A percentile compares a stretch with the other conserved stretches of the same genome.
Conservation (phyloP, 2,329 filamentous ascomycete genomes). For the Trichoderma cornu-damae region DNA sequence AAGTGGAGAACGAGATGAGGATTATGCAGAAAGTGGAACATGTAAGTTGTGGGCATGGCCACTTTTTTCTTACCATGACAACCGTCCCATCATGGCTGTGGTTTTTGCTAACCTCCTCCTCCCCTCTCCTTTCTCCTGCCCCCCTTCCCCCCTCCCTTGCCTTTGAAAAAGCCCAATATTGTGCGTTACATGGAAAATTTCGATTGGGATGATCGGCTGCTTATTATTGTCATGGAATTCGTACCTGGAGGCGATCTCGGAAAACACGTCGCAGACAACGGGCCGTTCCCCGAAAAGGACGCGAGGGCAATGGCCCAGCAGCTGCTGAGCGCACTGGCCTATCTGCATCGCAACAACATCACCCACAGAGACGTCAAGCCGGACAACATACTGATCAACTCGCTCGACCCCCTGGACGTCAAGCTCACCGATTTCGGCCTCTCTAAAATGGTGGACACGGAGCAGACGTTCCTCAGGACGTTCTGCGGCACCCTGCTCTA, state of each 20-base stretch:
- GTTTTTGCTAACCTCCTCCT: neutral
- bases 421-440: conserved; percentile 96
- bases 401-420: conserved; percentile 66
- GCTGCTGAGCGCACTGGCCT: conserved; percentile 74
- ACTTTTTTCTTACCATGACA: neutral
- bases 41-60: conserved; percentile 46
- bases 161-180: conserved; percentile 64
- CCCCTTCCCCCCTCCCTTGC: neutral
- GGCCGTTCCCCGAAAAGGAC: conserved; percentile 59
- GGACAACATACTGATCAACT: conserved; percentile 87
- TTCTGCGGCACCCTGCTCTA: conserved; percentile 96
- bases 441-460: conserved; percentile 86
- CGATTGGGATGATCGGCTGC: conserved; percentile 72
- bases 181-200: conserved; percentile 87
- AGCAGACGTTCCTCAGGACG: conserved; percentile 88
- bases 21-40: conserved; percentile 87
- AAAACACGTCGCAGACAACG: conserved; percentile 58
- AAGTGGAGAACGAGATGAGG: conserved; percentile 93
- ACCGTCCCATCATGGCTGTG: conserved; percentile 20
- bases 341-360: conserved; percentile 82
- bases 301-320: conserved; percentile 70
- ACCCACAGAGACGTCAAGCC: conserved; percentile 99
- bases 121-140: neutral
- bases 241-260: conserved; percentile 79
- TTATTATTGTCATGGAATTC: conserved; percentile 97